These are phyloP conservation scores for Mycosarcoma mackinlayi DNA, from an alignment of 1,284 basidiomycete species.

Conservation along the genomic window DNA sequence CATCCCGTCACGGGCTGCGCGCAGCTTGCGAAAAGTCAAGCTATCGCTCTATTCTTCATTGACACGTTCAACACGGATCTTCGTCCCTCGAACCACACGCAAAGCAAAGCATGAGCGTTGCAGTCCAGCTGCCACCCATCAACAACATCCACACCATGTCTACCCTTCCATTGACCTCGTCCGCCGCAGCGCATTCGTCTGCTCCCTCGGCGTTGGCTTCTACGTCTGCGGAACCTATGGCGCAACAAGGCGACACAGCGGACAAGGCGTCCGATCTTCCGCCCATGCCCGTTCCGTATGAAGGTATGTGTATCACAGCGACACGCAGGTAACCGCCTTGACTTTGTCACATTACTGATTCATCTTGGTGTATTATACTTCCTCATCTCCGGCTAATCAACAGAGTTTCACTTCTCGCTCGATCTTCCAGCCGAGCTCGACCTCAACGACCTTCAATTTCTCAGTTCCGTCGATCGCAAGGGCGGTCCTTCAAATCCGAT, in stretches of 20 bases:
- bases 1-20: too few species aligned
- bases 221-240: conserved; percentile 21
- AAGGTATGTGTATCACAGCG: conserved; percentile 33
- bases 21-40: too few species aligned
- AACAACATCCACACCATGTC: conserved; percentile 29
- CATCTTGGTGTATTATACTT: background rate
- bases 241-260: conserved; percentile 2
- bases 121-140: conserved; percentile 36
- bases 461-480: conserved; percentile 46
- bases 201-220: conserved; percentile 13
- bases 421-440: conserved; percentile 56
- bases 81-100: too few species aligned
- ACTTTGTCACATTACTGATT: background rate
- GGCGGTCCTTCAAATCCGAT: conserved; percentile 49
- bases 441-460: conserved; percentile 49
- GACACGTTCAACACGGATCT: too few species aligned
- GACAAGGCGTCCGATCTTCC: conserved; percentile 52
- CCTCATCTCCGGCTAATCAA: too few species aligned
- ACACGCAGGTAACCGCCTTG: background rate
- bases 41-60: too few species aligned
- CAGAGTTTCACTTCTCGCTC: conserved; percentile 62
- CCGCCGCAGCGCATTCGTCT: background rate
- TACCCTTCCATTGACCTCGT: conserved; percentile 15
- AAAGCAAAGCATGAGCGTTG: conserved; percentile 42
- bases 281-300: conserved; percentile 61